These are phyloP conservation scores for Exophiala xenobiotica DNA, from an alignment of 2,329 filamentous ascomycete species.

Conservation along the genomic window DNA sequence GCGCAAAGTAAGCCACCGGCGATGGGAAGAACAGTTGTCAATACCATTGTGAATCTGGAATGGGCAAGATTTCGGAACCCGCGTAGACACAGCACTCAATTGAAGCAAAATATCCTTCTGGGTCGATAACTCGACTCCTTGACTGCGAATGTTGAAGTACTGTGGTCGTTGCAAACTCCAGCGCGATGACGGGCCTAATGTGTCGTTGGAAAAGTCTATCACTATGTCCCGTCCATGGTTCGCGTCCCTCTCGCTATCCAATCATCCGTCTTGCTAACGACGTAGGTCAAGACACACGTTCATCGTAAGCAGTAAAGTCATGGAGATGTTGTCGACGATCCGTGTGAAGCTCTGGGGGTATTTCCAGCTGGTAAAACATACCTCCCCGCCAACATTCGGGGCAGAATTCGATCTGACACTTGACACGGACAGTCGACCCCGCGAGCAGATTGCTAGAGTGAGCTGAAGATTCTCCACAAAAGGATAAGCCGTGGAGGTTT, in stretches of 20 bases:
- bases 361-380: neutral
- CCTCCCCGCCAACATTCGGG: neutral
- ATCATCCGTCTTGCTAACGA: neutral
- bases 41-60: conserved; percentile 2
- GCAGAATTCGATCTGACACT: neutral
- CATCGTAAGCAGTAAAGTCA: neutral
- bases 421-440: too few species aligned
- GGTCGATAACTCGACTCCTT: too few species aligned
- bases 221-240: too few species aligned
- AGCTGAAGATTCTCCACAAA: neutral
- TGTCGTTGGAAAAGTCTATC: too few species aligned
- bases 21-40: conserved; percentile 4
- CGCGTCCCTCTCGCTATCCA: neutral
- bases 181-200: too few species aligned
- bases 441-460: too few species aligned
- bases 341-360: neutral
- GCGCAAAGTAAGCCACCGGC: conserved; percentile 11
- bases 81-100: too few species aligned
- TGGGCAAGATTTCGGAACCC: too few species aligned
- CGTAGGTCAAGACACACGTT: neutral
- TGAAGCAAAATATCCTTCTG: too few species aligned
- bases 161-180: too few species aligned
- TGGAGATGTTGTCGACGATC: neutral
- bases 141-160: too few species aligned
- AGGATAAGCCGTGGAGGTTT: neutral